These are phyloP conservation scores for Auricularia auricula-judae DNA, from an alignment of 768 basidiomycete genomes.

Conservation along the genomic window DNA sequence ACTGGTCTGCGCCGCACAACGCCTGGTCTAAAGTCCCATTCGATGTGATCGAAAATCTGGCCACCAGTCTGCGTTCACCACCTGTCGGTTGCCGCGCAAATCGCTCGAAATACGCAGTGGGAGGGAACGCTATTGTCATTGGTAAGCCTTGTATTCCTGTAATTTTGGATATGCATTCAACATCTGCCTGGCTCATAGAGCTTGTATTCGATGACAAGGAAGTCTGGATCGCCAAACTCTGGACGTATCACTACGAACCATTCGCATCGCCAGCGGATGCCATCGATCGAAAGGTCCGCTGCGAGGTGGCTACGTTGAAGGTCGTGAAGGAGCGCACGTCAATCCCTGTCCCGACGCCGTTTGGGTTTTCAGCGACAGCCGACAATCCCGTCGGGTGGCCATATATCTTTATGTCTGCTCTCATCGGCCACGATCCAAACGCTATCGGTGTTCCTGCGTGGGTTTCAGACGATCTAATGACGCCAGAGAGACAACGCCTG, in stretches of 20 bases:
- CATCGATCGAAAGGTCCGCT: background rate
- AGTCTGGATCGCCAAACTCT: background rate
- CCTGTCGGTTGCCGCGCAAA: no score
- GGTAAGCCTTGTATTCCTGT: no score
- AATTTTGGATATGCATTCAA: no score
- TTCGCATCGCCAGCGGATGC: background rate
- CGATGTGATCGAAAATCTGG: no score
- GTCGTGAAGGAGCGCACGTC: slow-evolving; percentile 12
- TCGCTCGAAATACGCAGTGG: no score
- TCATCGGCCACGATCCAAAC: background rate
- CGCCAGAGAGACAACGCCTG: background rate
- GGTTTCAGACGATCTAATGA: background rate
- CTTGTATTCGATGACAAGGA: background rate
- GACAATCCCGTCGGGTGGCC: background rate
- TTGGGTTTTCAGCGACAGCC: background rate
- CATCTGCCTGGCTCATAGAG: background rate
- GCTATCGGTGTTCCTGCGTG: background rate
- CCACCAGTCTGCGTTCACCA: no score
- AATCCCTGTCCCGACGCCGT: slow-evolving; percentile 14
- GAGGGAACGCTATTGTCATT: no score
- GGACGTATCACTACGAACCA: background rate
- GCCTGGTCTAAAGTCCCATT: no score
- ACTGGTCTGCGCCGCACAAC: no score
- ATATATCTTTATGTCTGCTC: background rate
- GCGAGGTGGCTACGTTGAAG: slow-evolving; percentile 15